A percentile compares a stretch with the other conserved stretches of the same genome.
phyloP scores from a whole-genome alignment of 305 asterid species.

The Withania somnifera region DNA sequence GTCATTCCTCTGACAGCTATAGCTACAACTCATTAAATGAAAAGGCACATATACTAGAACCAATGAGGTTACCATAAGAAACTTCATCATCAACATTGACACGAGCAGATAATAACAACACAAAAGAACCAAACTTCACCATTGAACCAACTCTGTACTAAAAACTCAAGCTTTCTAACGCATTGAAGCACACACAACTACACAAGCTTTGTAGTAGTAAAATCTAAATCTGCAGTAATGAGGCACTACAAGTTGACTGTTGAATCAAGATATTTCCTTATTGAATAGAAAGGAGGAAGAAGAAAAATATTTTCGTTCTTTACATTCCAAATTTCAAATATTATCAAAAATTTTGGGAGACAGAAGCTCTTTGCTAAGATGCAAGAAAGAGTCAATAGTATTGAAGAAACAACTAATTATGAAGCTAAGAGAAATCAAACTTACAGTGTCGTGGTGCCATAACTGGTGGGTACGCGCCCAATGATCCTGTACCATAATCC shows the following conservation, averaged over 20 bases:
- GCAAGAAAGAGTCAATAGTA: neutral
- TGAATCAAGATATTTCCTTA: neutral
- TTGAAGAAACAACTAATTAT: neutral
- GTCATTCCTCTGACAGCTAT: neutral
- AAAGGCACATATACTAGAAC: neutral
- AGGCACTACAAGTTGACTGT: neutral
- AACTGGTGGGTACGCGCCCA: conserved; percentile 57
- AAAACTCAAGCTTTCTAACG: neutral
- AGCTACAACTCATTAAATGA: neutral
- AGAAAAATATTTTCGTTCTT: neutral
- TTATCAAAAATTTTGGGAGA: neutral
- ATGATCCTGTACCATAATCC: conserved; percentile 78
- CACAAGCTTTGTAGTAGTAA: neutral
- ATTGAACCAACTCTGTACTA: neutral
- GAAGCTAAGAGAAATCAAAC: conserved; percentile 12
- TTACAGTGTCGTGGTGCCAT: conserved; percentile 63
- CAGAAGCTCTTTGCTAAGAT: neutral
- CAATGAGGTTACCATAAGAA: neutral
- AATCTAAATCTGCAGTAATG: neutral
- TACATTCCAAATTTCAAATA: neutral
- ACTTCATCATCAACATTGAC: neutral
- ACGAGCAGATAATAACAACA: neutral
- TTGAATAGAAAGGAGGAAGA: neutral
- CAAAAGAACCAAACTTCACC: neutral
- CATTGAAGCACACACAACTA: neutral